Evolutionary conservation across 2,329 filamentous ascomycete genomes (phyloP).

Genomic region (Fusarium liriodendri): DNA sequence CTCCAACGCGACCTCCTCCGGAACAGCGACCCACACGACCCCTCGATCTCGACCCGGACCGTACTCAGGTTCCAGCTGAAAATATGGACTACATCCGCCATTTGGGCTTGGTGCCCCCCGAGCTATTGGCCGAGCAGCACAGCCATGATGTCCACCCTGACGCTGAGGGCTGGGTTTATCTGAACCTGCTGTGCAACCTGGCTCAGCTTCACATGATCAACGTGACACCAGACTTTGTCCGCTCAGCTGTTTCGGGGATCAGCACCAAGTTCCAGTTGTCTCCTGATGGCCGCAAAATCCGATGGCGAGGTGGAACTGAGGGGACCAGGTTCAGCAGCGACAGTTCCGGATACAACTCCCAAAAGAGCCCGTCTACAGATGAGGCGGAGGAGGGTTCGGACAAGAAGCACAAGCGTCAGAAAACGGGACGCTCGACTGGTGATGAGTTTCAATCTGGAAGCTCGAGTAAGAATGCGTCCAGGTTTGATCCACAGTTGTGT

Average conservation of each 20-base stretch:
- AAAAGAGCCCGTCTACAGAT: slow-evolving; percentile 61
- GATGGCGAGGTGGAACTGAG: slow-evolving; percentile 78
- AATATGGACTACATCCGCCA: slow-evolving; percentile 86
- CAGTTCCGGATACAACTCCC: slow-evolving; percentile 62
- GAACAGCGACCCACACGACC: slow-evolving; percentile 84
- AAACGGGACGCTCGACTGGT: slow-evolving; percentile 51
- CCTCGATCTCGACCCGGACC: slow-evolving; percentile 80
- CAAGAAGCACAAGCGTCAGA: slow-evolving; percentile 59
- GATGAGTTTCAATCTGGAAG: slow-evolving; percentile 49
- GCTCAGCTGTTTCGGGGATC: slow-evolving; percentile 74
- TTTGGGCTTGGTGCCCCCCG: slow-evolving; percentile 73
- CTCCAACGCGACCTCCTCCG: slow-evolving; percentile 55
- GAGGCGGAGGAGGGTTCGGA: slow-evolving; percentile 58
- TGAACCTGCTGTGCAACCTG: slow-evolving; percentile 83
- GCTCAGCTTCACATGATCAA: slow-evolving; percentile 88
- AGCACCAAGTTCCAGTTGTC: slow-evolving; percentile 84
- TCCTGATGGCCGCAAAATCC: slow-evolving; percentile 79
- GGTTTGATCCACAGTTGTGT: slow-evolving; percentile 52
- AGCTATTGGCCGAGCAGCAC: slow-evolving; percentile 59
- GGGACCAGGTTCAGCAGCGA: slow-evolving; percentile 76
- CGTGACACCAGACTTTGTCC: slow-evolving; percentile 82
- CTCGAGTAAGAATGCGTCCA: slow-evolving; percentile 53
- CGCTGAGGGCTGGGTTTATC: slow-evolving; percentile 81
- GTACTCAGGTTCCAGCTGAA: slow-evolving; percentile 78
- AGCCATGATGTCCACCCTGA: slow-evolving; percentile 66